A percentile compares a stretch with the other conserved stretches of the same genome.
Conservation (phyloP, 1,284 basidiomycete genomes). For the Cerrena zonata region DNA sequence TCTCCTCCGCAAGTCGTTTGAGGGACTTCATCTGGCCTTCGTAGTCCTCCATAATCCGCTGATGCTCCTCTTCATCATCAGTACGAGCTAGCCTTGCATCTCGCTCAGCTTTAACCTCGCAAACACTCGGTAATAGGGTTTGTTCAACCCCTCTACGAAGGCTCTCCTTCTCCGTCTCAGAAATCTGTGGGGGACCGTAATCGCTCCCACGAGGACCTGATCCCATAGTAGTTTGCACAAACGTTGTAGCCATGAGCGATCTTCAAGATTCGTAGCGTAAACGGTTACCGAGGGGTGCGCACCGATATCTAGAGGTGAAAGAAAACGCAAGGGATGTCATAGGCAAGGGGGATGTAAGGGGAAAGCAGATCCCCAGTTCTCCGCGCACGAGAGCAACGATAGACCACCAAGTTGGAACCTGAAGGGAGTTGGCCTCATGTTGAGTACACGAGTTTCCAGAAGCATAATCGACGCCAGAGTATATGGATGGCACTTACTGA, state of each 20-base stretch:
- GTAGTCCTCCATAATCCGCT: constrained; percentile 34
- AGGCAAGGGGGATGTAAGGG: neutral
- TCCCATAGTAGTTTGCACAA: no score
- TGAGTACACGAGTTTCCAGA: constrained; percentile 30
- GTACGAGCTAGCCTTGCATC: constrained; percentile 31
- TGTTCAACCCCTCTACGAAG: constrained; percentile 43
- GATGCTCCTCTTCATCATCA: constrained; percentile 24
- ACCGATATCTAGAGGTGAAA: neutral
- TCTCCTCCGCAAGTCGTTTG: constrained; percentile 26
- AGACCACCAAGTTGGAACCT: constrained; percentile 16
- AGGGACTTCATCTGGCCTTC: constrained; percentile 32
- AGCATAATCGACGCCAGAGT: constrained; percentile 4
- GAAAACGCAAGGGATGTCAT: neutral
- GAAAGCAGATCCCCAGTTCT: neutral
- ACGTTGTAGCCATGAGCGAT: constrained; percentile 3
- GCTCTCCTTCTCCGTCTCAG: constrained; percentile 39
- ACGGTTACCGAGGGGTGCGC: neutral
- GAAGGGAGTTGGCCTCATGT: constrained; percentile 36
- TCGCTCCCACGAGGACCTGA: neutral
- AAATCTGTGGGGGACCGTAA: neutral
- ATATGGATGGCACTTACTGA: constrained; percentile 11
- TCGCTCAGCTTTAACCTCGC: constrained; percentile 41
- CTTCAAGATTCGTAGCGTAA: neutral
- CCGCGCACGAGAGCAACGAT: constrained; percentile 6
- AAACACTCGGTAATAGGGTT: constrained; percentile 38